Evolutionary conservation across 2,329 filamentous ascomycete species (phyloP).

Genomic region (Alternaria brassicae): DNA sequence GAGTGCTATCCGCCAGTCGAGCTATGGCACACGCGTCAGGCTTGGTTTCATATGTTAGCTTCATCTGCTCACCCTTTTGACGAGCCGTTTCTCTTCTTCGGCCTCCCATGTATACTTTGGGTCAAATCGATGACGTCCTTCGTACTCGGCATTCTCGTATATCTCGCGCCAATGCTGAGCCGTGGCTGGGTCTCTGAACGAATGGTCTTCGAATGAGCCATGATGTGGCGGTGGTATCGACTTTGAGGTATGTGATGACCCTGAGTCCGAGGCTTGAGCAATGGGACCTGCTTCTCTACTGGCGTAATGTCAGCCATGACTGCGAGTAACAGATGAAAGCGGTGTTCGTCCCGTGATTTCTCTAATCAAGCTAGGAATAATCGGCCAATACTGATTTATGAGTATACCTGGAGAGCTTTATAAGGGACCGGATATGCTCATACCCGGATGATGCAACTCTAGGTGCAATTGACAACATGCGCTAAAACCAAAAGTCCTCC

Average conservation of each 20-base stretch:
- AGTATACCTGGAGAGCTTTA: constrained; percentile 22
- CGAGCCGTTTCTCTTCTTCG: constrained; percentile 56
- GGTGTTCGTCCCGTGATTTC: constrained; percentile 13
- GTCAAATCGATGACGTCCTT: constrained; percentile 57
- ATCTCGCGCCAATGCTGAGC: constrained; percentile 35
- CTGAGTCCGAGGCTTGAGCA: constrained; percentile 22
- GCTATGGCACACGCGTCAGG: constrained; percentile 18
- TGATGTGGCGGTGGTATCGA: constrained; percentile 7
- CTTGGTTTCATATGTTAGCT: neutral
- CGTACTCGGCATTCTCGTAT: constrained; percentile 43
- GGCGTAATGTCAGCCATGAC: constrained; percentile 21
- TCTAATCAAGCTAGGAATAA: constrained; percentile 13
- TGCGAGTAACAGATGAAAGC: neutral
- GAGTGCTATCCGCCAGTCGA: constrained; percentile 37
- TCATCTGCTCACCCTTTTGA: constrained; percentile 53
- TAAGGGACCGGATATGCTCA: constrained; percentile 19
- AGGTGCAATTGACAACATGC: constrained; percentile 28
- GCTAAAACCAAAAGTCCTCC: constrained; percentile 3
- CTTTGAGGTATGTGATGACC: constrained; percentile 18
- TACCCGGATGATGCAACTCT: constrained; percentile 27
- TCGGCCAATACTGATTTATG: constrained; percentile 5
- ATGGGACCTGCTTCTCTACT: constrained; percentile 27
- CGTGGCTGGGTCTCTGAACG: constrained; percentile 33
- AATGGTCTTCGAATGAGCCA: constrained; percentile 28
- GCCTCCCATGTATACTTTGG: constrained; percentile 56